Evolutionary conservation across 2,329 filamentous ascomycete genomes (phyloP), one percentile per base, ranked within the genome.

Genomic region (Aureobasidium sp.): DNA sequence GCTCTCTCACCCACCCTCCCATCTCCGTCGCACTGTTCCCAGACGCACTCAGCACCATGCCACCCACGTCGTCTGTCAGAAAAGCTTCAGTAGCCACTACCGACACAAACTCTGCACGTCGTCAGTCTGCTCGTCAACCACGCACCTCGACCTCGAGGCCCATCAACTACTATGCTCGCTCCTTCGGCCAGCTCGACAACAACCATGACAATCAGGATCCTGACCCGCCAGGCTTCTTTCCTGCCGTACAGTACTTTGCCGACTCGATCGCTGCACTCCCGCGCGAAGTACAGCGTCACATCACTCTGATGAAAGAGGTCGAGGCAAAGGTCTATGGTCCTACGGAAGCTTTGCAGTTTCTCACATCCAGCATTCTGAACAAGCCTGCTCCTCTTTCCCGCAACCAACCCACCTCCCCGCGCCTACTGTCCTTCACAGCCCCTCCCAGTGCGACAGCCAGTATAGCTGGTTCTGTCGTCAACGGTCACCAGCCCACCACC

Each of bases 241-340:
- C 90, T 67, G 90, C 88, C 29, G 85, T 92, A 69, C 88, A 87
- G 47, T 89, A 90, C 76, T 98, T 99, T 77, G 93, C 95, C 69
- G 95, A 98, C 79, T 91, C 94, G 69, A 94, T 98, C 76, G 91
- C 94, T 60, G 95, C 95, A 45, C 88, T 99, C 31, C 96, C 96
- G 6, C 95, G 95, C 78, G 96, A 99, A 81, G 93, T 98, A 59
- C 94, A 97, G 72, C 91, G 94, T 76, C 95, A 99, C 79, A 97
- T 97, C 73, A 98, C 95, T 40, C 87, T 98, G 65, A 86, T 99
- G 71, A 98, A 98, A 79, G 96, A 99, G 81, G 96, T 98, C 55
- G 96, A 99, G 82, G 95, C 95, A 69, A 99, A 99, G 82, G 93
- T 97, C 70, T 96, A 95, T 80, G 90, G 90, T 31, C 92, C 96